Conservation (phyloP, 441 rosid species). For the Erodium moschatum region DNA sequence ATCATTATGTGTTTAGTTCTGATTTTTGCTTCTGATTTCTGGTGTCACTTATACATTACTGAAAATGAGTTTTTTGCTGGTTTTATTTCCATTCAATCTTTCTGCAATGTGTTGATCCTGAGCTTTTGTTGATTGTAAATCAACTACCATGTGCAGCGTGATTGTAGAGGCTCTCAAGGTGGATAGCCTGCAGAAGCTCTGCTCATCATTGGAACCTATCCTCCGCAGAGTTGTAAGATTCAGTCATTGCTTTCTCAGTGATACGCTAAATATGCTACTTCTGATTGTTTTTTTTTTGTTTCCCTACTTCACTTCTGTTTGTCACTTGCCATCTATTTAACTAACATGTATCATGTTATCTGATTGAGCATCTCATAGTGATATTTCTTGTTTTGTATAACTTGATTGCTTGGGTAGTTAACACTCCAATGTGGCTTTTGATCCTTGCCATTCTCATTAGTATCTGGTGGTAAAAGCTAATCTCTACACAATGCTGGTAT, state of each 20-base stretch:
- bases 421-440: background rate
- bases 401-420: background rate
- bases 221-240: conserved; percentile 94
- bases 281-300: background rate
- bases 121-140: conserved; percentile 13
- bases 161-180: conserved; percentile 96
- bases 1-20: background rate
- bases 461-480: background rate
- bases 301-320: background rate
- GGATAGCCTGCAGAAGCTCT: conserved; percentile 92
- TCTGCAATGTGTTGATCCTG: background rate
- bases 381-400: background rate
- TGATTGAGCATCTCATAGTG: background rate
- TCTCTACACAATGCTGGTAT: background rate
- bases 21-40: background rate
- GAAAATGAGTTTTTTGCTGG: background rate
- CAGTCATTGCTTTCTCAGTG: background rate
- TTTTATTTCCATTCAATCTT: conserved; percentile 1
- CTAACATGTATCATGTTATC: background rate
- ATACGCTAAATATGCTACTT: background rate
- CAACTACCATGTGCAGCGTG: conserved; percentile 45
- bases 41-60: background rate
- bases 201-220: conserved; percentile 94
- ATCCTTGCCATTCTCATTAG: background rate
- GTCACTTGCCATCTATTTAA: background rate